Percentiles rank a stretch among this genome's conserved stretches.
phyloP scores from a whole-genome alignment of 23 red algal species.

The Gracilaria caudata region DNA sequence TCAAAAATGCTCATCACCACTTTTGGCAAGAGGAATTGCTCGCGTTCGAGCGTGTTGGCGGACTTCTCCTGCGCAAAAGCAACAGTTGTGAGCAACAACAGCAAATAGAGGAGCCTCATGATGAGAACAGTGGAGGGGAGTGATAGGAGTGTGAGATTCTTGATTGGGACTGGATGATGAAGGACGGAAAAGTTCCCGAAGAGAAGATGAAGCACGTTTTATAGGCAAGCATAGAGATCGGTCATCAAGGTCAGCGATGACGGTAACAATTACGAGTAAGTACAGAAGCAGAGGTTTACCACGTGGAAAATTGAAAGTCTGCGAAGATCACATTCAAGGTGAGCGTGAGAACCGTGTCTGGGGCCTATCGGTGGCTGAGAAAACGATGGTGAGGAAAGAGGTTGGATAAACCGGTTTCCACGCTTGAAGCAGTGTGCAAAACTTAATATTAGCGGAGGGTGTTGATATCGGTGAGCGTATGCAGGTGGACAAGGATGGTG shows the following conservation, averaged over 20 bases:
- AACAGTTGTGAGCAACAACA: not conserved
- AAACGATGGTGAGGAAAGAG: too few relatives aligned
- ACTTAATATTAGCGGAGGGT: too few relatives aligned
- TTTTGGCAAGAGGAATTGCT: not conserved
- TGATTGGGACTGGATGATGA: not conserved
- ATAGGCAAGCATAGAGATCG: not conserved
- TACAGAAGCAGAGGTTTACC: not conserved
- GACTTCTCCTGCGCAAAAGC: not conserved
- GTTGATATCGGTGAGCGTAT: too few relatives aligned
- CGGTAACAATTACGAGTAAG: too few relatives aligned
- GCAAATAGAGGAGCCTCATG: not conserved
- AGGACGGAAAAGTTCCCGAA: not conserved
- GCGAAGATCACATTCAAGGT: not conserved
- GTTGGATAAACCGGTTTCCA: too few relatives aligned
- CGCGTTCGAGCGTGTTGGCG: conserved; percentile 16
- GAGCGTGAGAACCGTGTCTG: too few relatives aligned
- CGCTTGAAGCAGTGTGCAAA: too few relatives aligned
- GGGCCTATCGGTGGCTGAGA: too few relatives aligned
- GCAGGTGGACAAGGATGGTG: too few relatives aligned
- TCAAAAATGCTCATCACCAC: not conserved
- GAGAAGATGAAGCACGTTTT: not conserved
- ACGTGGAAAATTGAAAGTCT: not conserved
- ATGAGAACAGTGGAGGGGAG: not conserved
- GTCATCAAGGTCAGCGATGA: not conserved
- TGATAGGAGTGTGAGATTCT: not conserved